Base-by-base conservation (phyloP, 192 early-diverging fungal species). In the Rhizophagus prolifer region DNA sequence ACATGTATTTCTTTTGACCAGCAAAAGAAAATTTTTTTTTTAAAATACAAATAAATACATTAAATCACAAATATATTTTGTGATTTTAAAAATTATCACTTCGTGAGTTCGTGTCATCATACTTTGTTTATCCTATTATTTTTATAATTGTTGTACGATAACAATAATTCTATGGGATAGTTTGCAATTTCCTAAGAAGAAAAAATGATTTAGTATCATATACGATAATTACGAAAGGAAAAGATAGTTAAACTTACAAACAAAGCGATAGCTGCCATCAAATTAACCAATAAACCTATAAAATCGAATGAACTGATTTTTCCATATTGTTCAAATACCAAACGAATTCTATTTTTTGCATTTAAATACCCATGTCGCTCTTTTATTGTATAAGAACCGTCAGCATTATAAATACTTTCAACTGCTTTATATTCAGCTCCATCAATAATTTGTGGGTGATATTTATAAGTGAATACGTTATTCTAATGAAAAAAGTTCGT, bases 371-470 rank as follows among this genome's bases (percentile, higher is more conserved):
- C 83, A 46, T 84, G 81, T 38, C 83, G 30, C 21, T 82, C 79
- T 58, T 82, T 78, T 1, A 84, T 76, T 38, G 76, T 76, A 23
- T 60, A 75, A 1, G 79, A 77, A 21, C 66, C 66, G 58, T 64
- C 62, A 58, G 76, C 69, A 25, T 84, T 76, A 28, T 80, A 79
- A 6, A 84, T 79, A 19, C 61, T 82, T 67, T 84, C 83, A 31
- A 79, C 68, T 16, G 75, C 71, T 38, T 84, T 84, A 70, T 82
- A 84, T 44, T 84, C 81, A 36, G 82, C 79, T 54, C 81, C 83
- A 3, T 78, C 71, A 38, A 84, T 82, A 0, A 78, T 78, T 62
- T 82, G 81, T 16, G 83, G 83, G 1, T 79, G 69, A 66, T 84
- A 84, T 67, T 80, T 81, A 50, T 84, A 84, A 38, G 7, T 38